These are phyloP conservation scores for Wallacemonas collosoma DNA, from an alignment of 208 protist species.

Conservation along the genomic window DNA sequence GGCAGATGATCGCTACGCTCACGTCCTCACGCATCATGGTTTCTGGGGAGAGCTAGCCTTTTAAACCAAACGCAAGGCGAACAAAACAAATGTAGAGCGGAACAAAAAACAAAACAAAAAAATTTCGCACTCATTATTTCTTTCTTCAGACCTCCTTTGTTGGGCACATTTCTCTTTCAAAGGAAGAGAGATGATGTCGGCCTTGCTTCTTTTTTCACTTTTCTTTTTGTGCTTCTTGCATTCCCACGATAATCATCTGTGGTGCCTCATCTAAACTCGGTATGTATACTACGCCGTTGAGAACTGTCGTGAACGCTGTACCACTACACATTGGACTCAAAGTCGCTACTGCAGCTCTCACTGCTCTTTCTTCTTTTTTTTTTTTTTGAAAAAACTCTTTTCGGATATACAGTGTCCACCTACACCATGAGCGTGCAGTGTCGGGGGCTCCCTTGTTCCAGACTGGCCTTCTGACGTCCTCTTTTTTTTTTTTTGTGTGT, in stretches of 20 bases:
- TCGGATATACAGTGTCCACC: not conserved
- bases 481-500: not conserved
- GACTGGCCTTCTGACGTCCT: not conserved
- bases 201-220: not conserved
- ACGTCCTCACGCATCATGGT: constrained; percentile 32
- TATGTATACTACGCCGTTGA: too few relatives aligned
- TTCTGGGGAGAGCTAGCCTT: constrained; percentile 36
- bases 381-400: constrained; percentile 7
- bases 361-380: constrained; percentile 10
- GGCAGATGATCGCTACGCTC: constrained; percentile 22
- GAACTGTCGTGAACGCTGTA: not conserved
- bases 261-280: not conserved
- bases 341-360: constrained; percentile 38
- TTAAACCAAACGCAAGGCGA: not conserved
- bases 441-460: not conserved
- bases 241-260: not conserved
- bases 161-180: too few relatives aligned
- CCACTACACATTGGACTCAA: not conserved
- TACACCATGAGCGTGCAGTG: too few relatives aligned
- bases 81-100: not conserved
- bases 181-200: too few relatives aligned
- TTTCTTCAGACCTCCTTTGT: not conserved
- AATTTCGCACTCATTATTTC: not conserved
- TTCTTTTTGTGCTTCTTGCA: not conserved
- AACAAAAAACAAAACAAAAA: not conserved